Conservation (phyloP, 306 rosid species). For the Medicago arabica region DNA sequence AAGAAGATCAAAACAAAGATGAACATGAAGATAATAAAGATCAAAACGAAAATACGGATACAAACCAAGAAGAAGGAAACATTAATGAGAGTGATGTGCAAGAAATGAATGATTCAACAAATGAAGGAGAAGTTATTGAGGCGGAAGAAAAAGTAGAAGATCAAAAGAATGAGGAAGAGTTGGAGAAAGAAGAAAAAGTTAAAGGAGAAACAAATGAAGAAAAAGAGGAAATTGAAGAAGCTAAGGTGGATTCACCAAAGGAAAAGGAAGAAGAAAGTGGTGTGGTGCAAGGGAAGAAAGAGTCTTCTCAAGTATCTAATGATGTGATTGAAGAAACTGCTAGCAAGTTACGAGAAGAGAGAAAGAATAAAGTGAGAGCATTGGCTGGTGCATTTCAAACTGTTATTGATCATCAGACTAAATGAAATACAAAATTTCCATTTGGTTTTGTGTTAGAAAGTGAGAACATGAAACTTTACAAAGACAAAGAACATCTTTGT, state of each 20-base stretch:
- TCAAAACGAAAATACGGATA: not conserved
- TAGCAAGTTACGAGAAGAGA: conserved; percentile 61
- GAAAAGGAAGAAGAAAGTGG: conserved; percentile 18
- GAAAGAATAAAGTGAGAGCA: conserved; percentile 80
- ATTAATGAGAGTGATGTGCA: conserved; percentile 9
- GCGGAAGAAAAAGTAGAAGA: conserved; percentile 37
- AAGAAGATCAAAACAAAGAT: conserved; percentile 27
- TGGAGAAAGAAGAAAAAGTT: conserved; percentile 39
- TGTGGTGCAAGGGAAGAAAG: conserved; percentile 52
- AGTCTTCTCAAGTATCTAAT: conserved; percentile 55
- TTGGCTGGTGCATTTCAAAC: conserved; percentile 94
- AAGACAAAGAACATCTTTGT: too few species aligned
- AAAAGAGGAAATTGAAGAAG: conserved; percentile 35
- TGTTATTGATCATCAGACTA: conserved; percentile 83
- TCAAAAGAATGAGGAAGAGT: conserved; percentile 9
- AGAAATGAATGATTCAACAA: conserved; percentile 40
- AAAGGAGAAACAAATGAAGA: conserved; percentile 39
- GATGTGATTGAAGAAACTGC: conserved; percentile 74
- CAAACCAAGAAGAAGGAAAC: conserved; percentile 34
- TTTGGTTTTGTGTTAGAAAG: not conserved
- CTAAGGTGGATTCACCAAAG: conserved; percentile 17
- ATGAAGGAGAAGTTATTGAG: conserved; percentile 40
- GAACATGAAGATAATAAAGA: conserved; percentile 32
- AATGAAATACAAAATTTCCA: conserved; percentile 33
- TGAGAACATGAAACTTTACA: not conserved